These are phyloP conservation scores for Pichia sp. DNA, from an alignment of 1,139 yeast genomes.

Conservation along the genomic window DNA sequence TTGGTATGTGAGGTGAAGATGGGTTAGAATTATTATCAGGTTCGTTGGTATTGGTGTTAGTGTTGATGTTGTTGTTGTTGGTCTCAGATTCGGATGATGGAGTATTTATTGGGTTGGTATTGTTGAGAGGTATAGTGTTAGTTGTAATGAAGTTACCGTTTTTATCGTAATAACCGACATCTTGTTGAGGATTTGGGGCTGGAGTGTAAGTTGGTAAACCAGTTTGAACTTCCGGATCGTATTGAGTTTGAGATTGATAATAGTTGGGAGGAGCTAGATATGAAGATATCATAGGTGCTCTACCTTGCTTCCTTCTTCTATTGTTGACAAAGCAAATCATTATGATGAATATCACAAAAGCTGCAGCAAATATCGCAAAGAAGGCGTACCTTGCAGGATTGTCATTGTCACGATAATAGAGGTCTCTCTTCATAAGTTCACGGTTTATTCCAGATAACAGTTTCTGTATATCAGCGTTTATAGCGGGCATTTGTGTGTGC, in stretches of 20 bases:
- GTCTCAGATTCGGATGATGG: not conserved
- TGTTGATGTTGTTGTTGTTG: not conserved
- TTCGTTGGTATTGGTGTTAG: not conserved
- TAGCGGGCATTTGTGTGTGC: not conserved
- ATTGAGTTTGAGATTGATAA: conserved; percentile 60
- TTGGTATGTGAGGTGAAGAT: conserved; percentile 1
- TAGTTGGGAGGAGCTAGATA: conserved; percentile 94
- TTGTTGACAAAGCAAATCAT: conserved; percentile 54
- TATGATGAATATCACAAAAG: conserved; percentile 41
- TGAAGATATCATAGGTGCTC: conserved; percentile 66
- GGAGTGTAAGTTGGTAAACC: conserved; percentile 65
- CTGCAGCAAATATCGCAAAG: conserved; percentile 44
- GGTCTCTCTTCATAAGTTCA: conserved; percentile 9
- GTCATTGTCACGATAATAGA: conserved; percentile 3
- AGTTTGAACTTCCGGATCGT: conserved; percentile 39
- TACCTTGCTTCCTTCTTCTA: conserved; percentile 53
- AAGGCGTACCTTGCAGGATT: conserved; percentile 42
- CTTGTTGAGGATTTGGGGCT: conserved; percentile 52
- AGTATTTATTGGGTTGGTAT: not conserved
- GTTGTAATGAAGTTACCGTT: conserved; percentile 47
- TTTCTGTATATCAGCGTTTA: not conserved
- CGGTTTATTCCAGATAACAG: not conserved
- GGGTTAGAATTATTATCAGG: not conserved
- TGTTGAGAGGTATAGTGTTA: conserved; percentile 11
- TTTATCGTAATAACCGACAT: conserved; percentile 74